Evolutionary conservation across 345 rosid species (phyloP).

Genomic region (Populus deltoides): DNA sequence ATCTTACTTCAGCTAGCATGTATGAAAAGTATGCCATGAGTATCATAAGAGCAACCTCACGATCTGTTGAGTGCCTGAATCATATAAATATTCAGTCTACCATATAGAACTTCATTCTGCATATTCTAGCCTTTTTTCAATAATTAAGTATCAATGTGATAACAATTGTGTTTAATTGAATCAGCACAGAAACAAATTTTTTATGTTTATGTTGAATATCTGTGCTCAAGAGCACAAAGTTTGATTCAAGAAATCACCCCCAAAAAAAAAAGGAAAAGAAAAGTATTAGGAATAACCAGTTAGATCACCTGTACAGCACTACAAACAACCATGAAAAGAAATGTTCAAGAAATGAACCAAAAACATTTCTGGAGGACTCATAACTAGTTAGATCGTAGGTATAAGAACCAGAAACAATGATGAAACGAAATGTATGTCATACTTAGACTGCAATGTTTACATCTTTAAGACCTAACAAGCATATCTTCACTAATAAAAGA

Average conservation of each 20-base stretch:
- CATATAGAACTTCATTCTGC: neutral
- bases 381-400: neutral
- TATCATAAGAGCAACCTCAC: conserved; percentile 32
- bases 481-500: neutral
- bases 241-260: neutral
- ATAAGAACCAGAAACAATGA: neutral
- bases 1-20: conserved; percentile 30
- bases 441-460: neutral
- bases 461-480: neutral
- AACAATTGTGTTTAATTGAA: neutral
- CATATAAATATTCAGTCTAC: neutral
- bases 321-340: neutral
- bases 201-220: neutral
- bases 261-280: neutral
- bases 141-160: neutral
- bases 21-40: conserved; percentile 35
- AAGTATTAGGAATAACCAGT: neutral
- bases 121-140: neutral
- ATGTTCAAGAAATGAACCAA: neutral
- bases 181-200: neutral
- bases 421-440: neutral
- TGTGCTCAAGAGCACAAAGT: neutral
- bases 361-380: neutral
- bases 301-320: neutral
- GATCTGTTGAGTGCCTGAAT: conserved; percentile 29